Percentiles rank a stretch among this genome's conserved stretches.
Evolutionary conservation across 768 basidiomycete genomes (phyloP).

Genomic region (Hirschioporus abietinus): DNA sequence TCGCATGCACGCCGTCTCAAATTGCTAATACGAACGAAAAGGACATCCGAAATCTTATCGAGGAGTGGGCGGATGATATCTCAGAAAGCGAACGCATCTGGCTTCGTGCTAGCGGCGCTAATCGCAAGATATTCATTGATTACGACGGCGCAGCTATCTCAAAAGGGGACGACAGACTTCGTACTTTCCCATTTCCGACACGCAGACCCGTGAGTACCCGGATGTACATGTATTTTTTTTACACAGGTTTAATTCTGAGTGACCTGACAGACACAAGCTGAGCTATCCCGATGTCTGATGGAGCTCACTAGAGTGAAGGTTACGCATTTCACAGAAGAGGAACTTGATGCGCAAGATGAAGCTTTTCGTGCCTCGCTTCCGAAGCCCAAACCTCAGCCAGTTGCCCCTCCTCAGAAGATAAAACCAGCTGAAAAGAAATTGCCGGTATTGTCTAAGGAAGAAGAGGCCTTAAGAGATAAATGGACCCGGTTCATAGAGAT

Average conservation of each 20-base stretch:
- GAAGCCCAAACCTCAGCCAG: constrained; percentile 58
- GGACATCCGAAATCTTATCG: constrained; percentile 84
- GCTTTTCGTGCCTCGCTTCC: constrained; percentile 86
- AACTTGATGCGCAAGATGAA: constrained; percentile 80
- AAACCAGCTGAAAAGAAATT: constrained; percentile 42
- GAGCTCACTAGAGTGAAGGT: constrained; percentile 84
- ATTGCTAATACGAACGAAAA: constrained; percentile 23
- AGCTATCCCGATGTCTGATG: constrained; percentile 77
- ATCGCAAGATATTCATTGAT: constrained; percentile 84
- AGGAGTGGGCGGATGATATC: constrained; percentile 87
- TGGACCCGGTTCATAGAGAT: constrained; percentile 87
- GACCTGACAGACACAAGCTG: constrained; percentile 72
- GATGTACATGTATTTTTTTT: background rate
- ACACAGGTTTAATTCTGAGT: background rate
- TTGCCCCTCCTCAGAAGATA: constrained; percentile 31
- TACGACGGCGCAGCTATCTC: constrained; percentile 74
- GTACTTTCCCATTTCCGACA: constrained; percentile 95
- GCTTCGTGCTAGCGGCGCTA: constrained; percentile 84
- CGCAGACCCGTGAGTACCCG: constrained; percentile 74
- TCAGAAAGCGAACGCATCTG: constrained; percentile 84
- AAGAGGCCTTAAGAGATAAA: constrained; percentile 72
- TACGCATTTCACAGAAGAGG: constrained; percentile 82
- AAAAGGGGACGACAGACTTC: constrained; percentile 74
- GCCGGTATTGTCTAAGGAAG: constrained; percentile 70
- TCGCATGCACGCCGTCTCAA: constrained; percentile 1